Percentiles rank a stretch among this genome's conserved stretches.
Conservation (phyloP, 139 green algal genomes). For the Chlamydomonas sphaeroides region DNA sequence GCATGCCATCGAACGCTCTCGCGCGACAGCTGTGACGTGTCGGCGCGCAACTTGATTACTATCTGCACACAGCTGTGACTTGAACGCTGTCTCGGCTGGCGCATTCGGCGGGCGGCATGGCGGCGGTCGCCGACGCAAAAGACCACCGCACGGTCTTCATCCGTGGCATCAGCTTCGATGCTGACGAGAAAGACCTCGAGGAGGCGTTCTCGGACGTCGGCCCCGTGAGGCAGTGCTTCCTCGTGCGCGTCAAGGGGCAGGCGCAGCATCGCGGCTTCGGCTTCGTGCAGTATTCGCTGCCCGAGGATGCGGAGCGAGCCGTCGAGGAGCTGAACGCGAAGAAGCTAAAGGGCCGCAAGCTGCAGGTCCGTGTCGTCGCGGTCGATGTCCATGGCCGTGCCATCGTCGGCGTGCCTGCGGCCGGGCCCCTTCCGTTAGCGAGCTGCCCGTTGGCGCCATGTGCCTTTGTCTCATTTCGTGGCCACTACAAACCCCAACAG, state of each 20-base stretch:
- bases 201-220: constrained; percentile 82
- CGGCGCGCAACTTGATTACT: no score
- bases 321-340: constrained; percentile 72
- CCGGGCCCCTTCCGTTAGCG: no score
- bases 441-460: no score
- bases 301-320: constrained; percentile 84
- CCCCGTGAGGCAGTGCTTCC: constrained; percentile 84
- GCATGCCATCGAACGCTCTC: no score
- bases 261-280: constrained; percentile 80
- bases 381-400: no score
- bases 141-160: constrained; percentile 85
- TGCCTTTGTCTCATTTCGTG: no score
- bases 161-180: constrained; percentile 70
- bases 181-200: constrained; percentile 71
- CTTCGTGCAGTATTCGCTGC: constrained; percentile 88
- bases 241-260: constrained; percentile 72
- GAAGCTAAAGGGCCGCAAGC: constrained; percentile 69
- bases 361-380: no score
- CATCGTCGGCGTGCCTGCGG: no score
- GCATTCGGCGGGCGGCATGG: no score
- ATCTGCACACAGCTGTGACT: no score
- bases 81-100: no score
- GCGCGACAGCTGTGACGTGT: no score
- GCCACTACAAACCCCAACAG: constrained; percentile 40
- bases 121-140: constrained; percentile 20